These are phyloP conservation scores for Orbilia javanica DNA, from an alignment of 2,329 filamentous ascomycete species.

Conservation along the genomic window DNA sequence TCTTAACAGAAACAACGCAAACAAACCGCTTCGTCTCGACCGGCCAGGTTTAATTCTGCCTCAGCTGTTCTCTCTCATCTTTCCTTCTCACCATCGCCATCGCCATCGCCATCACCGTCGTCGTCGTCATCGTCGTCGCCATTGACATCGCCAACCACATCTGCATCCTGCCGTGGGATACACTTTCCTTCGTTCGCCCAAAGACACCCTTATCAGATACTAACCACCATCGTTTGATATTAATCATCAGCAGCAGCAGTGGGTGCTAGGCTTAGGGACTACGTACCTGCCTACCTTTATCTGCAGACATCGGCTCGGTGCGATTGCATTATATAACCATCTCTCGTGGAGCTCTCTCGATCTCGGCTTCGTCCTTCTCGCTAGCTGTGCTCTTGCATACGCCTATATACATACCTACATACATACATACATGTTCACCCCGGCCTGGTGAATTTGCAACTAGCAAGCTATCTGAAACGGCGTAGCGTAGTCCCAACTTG, in stretches of 20 bases:
- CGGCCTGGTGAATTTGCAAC: constrained; percentile 11
- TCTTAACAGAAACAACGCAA: constrained; percentile 29
- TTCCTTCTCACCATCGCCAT: neutral
- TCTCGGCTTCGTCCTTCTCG: constrained; percentile 25
- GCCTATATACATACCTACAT: too few relatives aligned
- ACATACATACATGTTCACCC: neutral
- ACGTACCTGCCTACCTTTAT: neutral
- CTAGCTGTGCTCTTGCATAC: neutral
- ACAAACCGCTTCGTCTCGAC: constrained; percentile 1
- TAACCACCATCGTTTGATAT: constrained; percentile 21
- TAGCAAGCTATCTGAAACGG: constrained; percentile 40
- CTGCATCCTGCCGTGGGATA: neutral
- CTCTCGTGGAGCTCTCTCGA: constrained; percentile 13
- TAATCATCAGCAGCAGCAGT: constrained; percentile 4
- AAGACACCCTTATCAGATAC: neutral
- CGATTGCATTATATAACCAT: neutral
- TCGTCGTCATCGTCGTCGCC: neutral
- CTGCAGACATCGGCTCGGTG: neutral
- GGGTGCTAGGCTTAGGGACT: too few relatives aligned
- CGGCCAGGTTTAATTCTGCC: neutral
- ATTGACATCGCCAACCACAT: neutral
- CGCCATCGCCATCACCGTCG: neutral
- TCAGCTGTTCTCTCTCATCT: neutral
- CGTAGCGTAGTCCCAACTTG: constrained; percentile 26
- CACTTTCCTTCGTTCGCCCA: neutral